These are phyloP conservation scores for Lichtheimia ornata DNA, from an alignment of 371 early-diverging fungal species.

Conservation along the genomic window DNA sequence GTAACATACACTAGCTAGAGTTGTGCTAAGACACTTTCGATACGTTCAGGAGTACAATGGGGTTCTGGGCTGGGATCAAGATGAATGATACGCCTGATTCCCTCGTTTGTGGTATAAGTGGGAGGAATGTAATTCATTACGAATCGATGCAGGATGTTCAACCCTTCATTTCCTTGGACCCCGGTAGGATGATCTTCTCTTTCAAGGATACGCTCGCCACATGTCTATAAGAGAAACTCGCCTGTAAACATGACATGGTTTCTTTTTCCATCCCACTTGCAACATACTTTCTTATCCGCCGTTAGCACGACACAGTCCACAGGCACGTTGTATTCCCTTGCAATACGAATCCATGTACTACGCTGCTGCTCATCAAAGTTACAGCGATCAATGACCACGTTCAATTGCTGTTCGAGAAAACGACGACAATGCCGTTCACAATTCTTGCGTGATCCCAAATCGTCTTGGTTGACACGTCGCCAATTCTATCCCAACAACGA, in stretches of 20 bases:
- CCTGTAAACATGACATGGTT: not conserved
- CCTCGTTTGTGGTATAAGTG: conserved; percentile 51
- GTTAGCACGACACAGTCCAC: conserved; percentile 75
- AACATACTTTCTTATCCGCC: conserved; percentile 46
- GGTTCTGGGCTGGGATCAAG: conserved; percentile 50
- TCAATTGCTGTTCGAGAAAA: conserved; percentile 48
- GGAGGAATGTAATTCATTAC: conserved; percentile 63
- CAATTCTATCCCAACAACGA: conserved; percentile 17
- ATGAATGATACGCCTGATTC: conserved; percentile 56
- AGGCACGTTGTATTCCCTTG: conserved; percentile 54
- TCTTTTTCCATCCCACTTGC: not conserved
- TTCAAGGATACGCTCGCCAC: conserved; percentile 59
- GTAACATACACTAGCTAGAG: not conserved
- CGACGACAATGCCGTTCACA: conserved; percentile 53
- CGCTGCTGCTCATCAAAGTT: conserved; percentile 78
- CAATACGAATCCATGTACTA: conserved; percentile 70
- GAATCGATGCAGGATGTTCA: conserved; percentile 62
- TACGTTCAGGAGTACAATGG: conserved; percentile 50
- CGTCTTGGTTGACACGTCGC: conserved; percentile 68
- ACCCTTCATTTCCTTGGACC: conserved; percentile 66
- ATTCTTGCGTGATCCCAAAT: conserved; percentile 61
- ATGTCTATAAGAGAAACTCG: conserved; percentile 32
- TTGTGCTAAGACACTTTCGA: conserved; percentile 23
- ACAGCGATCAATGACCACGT: conserved; percentile 75
- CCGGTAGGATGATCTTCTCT: conserved; percentile 74